phyloP scores from a whole-genome alignment of 2,329 filamentous ascomycete species.

The Myotisia sp. region DNA sequence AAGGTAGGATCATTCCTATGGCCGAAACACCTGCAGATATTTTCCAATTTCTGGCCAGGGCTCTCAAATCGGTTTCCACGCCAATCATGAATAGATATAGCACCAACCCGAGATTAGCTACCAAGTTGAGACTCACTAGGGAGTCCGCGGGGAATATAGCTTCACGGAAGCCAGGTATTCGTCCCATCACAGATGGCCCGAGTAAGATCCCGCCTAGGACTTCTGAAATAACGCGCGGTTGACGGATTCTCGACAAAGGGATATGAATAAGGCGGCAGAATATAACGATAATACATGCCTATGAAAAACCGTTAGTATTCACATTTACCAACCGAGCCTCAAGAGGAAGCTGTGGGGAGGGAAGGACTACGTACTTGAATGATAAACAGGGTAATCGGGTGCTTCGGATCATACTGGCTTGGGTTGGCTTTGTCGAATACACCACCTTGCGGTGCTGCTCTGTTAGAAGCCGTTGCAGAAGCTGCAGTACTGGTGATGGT shows the following conservation, averaged over 20 bases:
- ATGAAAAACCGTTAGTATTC: constrained; percentile 2
- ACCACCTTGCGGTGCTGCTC: constrained; percentile 46
- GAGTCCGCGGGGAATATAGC: constrained; percentile 65
- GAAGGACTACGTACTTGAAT: constrained; percentile 42
- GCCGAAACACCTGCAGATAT: constrained; percentile 63
- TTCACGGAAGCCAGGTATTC: constrained; percentile 61
- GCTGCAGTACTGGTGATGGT: too few species aligned
- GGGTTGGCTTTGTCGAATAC: constrained; percentile 60
- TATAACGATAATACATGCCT: constrained; percentile 60
- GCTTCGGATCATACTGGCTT: constrained; percentile 51
- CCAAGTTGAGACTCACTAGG: constrained; percentile 60
- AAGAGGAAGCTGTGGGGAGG: neutral
- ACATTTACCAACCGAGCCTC: neutral
- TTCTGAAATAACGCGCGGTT: constrained; percentile 72
- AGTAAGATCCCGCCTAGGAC: constrained; percentile 74
- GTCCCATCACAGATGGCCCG: constrained; percentile 76
- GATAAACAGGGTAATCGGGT: constrained; percentile 63
- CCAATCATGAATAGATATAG: constrained; percentile 81
- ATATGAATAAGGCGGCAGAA: constrained; percentile 62
- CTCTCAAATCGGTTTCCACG: constrained; percentile 68
- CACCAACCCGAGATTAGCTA: constrained; percentile 70
- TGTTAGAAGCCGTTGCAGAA: constrained; percentile 17
- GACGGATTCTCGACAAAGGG: constrained; percentile 60
- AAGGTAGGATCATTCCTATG: constrained; percentile 67
- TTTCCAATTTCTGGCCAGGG: constrained; percentile 66